phyloP scores from a whole-genome alignment of 2,329 filamentous ascomycete species.

The Phoma herbarum region DNA sequence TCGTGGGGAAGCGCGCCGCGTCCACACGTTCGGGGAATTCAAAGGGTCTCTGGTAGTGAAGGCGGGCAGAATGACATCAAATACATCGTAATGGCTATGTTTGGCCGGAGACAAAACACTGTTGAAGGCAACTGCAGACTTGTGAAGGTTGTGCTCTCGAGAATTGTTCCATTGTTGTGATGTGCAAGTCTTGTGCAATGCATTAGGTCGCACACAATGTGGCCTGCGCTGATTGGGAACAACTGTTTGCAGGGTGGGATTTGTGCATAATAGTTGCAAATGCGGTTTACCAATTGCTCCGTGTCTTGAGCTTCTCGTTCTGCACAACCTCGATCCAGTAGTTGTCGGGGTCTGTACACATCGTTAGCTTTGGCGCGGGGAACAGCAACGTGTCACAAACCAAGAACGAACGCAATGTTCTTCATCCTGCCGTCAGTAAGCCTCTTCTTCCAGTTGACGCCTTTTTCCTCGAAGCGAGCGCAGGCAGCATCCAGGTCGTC shows the following conservation, averaged over 20 bases:
- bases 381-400: conserved; percentile 34
- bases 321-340: conserved; percentile 85
- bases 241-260: conserved; percentile 23
- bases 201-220: conserved; percentile 11
- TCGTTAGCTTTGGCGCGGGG: conserved; percentile 20
- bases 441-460: conserved; percentile 93
- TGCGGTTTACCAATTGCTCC: conserved; percentile 49
- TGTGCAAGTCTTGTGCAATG: conserved; percentile 1
- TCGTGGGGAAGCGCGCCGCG: conserved; percentile 38
- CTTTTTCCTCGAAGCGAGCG: conserved; percentile 80
- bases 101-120: not conserved
- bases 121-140: not conserved
- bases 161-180: not conserved
- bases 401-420: conserved; percentile 90
- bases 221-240: conserved; percentile 27
- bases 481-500: conserved; percentile 91
- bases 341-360: conserved; percentile 69
- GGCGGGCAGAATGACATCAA: not conserved
- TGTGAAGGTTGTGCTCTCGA: not conserved
- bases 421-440: conserved; percentile 92
- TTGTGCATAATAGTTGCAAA: conserved; percentile 20
- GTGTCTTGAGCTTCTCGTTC: conserved; percentile 71
- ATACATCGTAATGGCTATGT: not conserved
- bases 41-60: not conserved
- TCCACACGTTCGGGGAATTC: conserved; percentile 11